phyloP scores from a whole-genome alignment of 768 basidiomycete species.

The Nidula microcarpa region DNA sequence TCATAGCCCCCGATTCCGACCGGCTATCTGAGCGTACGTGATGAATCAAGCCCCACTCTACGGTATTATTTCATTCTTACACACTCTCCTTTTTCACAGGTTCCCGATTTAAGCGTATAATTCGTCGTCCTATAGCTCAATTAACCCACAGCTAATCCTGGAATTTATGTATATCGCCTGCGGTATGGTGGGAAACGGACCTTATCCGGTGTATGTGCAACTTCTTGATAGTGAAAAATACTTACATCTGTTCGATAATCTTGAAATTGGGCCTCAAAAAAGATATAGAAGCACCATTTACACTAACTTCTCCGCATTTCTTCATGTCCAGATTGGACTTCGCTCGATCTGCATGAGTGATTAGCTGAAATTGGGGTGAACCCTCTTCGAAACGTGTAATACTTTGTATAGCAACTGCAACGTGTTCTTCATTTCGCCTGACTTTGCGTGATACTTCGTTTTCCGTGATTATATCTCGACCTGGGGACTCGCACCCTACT shows the following conservation, averaged over 20 bases:
- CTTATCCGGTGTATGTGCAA: neutral
- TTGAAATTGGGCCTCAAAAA: neutral
- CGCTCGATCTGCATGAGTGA: neutral
- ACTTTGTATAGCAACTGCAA: slow-evolving; percentile 1
- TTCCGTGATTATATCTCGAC: slow-evolving; percentile 4
- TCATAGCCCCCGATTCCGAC: neutral
- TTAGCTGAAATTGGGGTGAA: neutral
- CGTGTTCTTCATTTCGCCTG: slow-evolving; percentile 8
- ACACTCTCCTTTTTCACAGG: neutral
- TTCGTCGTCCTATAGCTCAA: too few species aligned
- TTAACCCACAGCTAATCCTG: too few species aligned
- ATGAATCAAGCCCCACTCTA: neutral
- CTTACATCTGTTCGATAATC: neutral
- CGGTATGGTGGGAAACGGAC: too few species aligned
- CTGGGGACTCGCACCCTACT: neutral
- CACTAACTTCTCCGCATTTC: neutral
- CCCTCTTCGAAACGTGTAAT: slow-evolving; percentile 10
- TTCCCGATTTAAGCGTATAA: too few species aligned
- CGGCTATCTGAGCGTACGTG: neutral
- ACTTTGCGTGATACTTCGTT: neutral
- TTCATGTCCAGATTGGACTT: too few species aligned
- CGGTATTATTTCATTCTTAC: neutral
- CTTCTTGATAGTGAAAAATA: neutral
- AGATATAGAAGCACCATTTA: neutral
- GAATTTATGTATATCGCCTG: too few species aligned